Base-by-base conservation (phyloP, 306 rosid species). In the Pterocarpus santalinus region DNA sequence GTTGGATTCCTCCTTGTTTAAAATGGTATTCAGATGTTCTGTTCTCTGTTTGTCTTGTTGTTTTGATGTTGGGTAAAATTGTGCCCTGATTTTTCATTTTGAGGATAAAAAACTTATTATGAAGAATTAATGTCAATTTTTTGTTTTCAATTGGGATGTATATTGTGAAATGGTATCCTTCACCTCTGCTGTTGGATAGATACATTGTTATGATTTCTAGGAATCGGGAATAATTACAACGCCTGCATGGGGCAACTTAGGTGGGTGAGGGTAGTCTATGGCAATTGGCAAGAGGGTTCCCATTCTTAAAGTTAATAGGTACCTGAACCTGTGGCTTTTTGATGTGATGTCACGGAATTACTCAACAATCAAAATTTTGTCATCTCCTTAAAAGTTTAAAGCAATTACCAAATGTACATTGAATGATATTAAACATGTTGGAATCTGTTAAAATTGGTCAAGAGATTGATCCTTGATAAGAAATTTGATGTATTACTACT, bases 121-220 rank as follows among this genome's bases (percentile, higher is more conserved):
- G 11, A 13, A 4, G 30, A 32, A 51, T 36, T 0, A 16, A 14
- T 9, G 41, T 52, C 6, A 17, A 22, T 46, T 61, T 61, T 57
- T 17, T 58, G 65, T 69, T 69, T 57, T 56, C 38, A 41, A 49
- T 10, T 9, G 22, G 51, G 51, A 38, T 44, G 2, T 9, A 64
- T 46, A 1, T 16, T 12, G 41, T 56, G 51, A 33, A 4, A 35
- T 8, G 15, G 14, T 8, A 5, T 36, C 17, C 63, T 77, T 65
- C 33, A 2, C 69, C 13, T 39, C 72, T 66, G 8, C 22, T 66
- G 73, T 36, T 79, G 70, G 60, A 58, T 11, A 11, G 80, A n/a
- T 44, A 6, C 43, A 2, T 22, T 5, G n/a, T 55, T 38, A 17
- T 65, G 33, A 52, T 53, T 22, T 38, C 65, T 77, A 3, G 17